Percentiles rank a stretch among this genome's conserved stretches.
These are phyloP conservation scores for Kandelia obovata DNA, from an alignment of 345 rosid genomes.

Conservation along the genomic window DNA sequence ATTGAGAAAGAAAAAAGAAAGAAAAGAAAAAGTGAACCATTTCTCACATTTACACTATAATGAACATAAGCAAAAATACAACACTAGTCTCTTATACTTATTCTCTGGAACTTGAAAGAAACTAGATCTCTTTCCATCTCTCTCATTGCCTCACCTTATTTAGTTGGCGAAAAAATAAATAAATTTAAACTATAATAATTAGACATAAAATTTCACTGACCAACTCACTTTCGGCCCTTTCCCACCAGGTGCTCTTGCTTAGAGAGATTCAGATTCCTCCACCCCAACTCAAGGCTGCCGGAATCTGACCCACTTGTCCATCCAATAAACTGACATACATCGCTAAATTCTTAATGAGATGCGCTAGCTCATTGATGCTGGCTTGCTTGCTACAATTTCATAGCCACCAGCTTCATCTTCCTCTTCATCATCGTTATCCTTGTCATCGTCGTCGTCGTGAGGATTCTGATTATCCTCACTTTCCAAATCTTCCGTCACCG, in stretches of 20 bases:
- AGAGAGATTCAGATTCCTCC: conserved; percentile 11
- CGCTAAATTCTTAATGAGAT: background rate
- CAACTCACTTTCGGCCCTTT: background rate
- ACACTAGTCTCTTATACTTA: conserved; percentile 11
- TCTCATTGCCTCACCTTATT: conserved; percentile 15
- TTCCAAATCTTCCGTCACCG: conserved; percentile 34
- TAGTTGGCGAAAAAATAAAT: conserved; percentile 29
- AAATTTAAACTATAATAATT: conserved; percentile 17
- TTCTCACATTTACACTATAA: conserved; percentile 10
- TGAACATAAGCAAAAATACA: conserved; percentile 20
- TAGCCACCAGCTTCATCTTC: conserved; percentile 52
- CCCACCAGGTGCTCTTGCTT: conserved; percentile 9
- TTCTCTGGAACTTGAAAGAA: conserved; percentile 13
- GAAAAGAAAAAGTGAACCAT: background rate
- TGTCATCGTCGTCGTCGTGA: conserved; percentile 47
- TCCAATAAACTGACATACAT: too few species aligned
- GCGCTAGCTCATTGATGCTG: conserved; percentile 28
- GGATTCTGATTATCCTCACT: conserved; percentile 30
- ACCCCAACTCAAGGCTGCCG: conserved; percentile 17
- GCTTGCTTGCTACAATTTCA: conserved; percentile 54
- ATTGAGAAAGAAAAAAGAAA: background rate
- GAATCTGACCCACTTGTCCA: conserved; percentile 7
- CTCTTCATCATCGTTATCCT: conserved; percentile 29
- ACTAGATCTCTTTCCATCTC: background rate
- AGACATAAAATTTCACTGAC: conserved; percentile 22